These are phyloP conservation scores for Fomitopsis serialis DNA, from an alignment of 768 basidiomycete genomes.

Conservation along the genomic window DNA sequence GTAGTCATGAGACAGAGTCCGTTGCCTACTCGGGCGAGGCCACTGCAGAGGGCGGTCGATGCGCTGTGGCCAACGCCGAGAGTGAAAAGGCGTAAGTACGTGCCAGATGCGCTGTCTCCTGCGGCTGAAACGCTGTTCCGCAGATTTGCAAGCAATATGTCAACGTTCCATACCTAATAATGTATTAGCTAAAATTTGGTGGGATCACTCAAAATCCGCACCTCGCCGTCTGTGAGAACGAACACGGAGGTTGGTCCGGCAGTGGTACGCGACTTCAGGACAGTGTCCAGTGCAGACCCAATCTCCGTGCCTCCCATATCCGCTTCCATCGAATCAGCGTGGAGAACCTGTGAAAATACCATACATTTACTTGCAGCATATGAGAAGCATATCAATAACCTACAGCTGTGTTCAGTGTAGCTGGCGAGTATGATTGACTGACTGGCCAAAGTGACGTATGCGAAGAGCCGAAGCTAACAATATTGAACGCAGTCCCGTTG, in stretches of 20 bases:
- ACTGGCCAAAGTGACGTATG: slow-evolving; percentile 29
- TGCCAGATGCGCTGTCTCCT: slow-evolving; percentile 18
- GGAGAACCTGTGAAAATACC: slow-evolving; percentile 12
- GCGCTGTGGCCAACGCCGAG: slow-evolving; percentile 51
- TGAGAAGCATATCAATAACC: not conserved
- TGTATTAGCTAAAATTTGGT: not conserved
- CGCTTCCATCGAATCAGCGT: slow-evolving; percentile 36
- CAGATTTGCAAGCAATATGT: slow-evolving; percentile 18
- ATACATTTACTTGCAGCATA: slow-evolving; percentile 23
- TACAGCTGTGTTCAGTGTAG: not conserved
- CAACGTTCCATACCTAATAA: slow-evolving; percentile 9
- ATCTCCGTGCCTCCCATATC: slow-evolving; percentile 51
- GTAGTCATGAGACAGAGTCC: slow-evolving; percentile 45
- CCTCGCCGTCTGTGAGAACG: slow-evolving; percentile 54
- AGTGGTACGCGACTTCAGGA: slow-evolving; percentile 29
- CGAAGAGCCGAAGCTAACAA: slow-evolving; percentile 45
- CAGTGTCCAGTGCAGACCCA: slow-evolving; percentile 31
- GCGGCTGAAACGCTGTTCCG: slow-evolving; percentile 24
- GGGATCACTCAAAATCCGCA: slow-evolving; percentile 17
- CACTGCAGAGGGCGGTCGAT: slow-evolving; percentile 46
- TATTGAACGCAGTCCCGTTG: slow-evolving; percentile 43
- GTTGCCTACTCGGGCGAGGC: slow-evolving; percentile 49
- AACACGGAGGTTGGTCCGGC: slow-evolving; percentile 44
- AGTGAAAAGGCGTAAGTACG: slow-evolving; percentile 45
- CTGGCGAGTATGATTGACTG: slow-evolving; percentile 26